A percentile compares a stretch with the other conserved stretches of the same genome.
Evolutionary conservation across 176 grass and related monocot genomes (phyloP).

Genomic region (Leersia perrieri): DNA sequence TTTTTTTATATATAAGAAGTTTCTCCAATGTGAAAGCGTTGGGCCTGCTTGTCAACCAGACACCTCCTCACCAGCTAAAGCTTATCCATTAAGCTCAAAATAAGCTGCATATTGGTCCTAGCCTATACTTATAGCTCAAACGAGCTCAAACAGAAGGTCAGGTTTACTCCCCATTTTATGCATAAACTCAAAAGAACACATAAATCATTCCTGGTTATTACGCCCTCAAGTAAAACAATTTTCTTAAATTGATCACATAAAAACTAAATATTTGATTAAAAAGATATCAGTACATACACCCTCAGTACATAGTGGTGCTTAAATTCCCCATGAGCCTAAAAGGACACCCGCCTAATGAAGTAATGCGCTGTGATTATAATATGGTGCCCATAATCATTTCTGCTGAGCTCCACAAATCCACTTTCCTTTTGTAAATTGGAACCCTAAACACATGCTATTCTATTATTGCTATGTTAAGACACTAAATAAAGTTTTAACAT

Average conservation of each 20-base stretch:
- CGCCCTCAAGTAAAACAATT: background rate
- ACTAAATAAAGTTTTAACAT: background rate
- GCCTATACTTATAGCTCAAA: background rate
- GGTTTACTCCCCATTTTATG: background rate
- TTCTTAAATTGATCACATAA: background rate
- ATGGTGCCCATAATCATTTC: background rate
- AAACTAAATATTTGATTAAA: slow-evolving; percentile 4
- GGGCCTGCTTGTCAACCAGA: background rate
- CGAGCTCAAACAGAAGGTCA: background rate
- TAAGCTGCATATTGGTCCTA: background rate
- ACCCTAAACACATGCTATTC: background rate
- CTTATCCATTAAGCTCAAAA: background rate
- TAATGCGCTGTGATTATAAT: too few relatives aligned
- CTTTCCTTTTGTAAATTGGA: background rate
- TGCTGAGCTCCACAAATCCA: background rate
- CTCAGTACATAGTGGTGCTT: background rate
- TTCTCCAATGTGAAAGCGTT: background rate
- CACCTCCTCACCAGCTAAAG: background rate
- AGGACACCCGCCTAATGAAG: too few relatives aligned
- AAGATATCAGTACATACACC: background rate
- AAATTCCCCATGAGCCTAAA: too few relatives aligned
- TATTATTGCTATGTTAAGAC: background rate
- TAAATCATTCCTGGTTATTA: background rate
- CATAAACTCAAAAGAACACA: background rate
- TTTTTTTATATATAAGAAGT: background rate